phyloP scores from a whole-genome alignment of 257 asterid species.

The Echium plantagineum region DNA sequence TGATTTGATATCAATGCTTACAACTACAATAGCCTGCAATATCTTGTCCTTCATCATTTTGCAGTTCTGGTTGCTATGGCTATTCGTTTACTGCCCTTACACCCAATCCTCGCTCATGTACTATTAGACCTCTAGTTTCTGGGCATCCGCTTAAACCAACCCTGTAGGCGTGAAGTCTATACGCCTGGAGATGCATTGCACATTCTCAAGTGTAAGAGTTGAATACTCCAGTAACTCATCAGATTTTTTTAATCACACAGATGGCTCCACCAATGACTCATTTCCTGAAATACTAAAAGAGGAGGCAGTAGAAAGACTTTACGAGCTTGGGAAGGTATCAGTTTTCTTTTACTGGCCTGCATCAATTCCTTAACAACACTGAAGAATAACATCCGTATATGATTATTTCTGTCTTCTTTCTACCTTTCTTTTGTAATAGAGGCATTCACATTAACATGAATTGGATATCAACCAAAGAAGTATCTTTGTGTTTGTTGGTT shows the following conservation, averaged over 20 bases:
- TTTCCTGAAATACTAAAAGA: conserved; percentile 54
- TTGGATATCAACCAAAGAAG: neutral
- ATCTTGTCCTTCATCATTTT: neutral
- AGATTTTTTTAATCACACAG: conserved; percentile 33
- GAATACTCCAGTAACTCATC: conserved; percentile 6
- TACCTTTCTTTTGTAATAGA: neutral
- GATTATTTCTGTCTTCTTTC: neutral
- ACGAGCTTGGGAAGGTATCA: conserved; percentile 75
- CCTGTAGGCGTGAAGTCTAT: too few relatives aligned
- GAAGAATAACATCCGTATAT: neutral
- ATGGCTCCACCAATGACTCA: conserved; percentile 20
- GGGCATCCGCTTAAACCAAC: too few relatives aligned
- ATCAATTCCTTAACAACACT: neutral
- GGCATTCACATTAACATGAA: neutral
- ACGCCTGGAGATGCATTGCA: neutral
- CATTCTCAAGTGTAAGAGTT: neutral
- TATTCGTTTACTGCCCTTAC: too few relatives aligned
- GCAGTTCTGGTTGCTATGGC: neutral
- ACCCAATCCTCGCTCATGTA: too few relatives aligned
- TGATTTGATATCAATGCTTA: neutral
- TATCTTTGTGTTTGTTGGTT: neutral
- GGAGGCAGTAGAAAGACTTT: conserved; percentile 72
- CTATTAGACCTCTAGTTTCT: too few relatives aligned
- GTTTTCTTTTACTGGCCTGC: neutral
- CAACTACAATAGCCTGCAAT: neutral